Evolutionary conservation across 257 asterid species (phyloP), one percentile per base, ranked within the genome.

Genomic region (Rauvolfia tetraphylla): DNA sequence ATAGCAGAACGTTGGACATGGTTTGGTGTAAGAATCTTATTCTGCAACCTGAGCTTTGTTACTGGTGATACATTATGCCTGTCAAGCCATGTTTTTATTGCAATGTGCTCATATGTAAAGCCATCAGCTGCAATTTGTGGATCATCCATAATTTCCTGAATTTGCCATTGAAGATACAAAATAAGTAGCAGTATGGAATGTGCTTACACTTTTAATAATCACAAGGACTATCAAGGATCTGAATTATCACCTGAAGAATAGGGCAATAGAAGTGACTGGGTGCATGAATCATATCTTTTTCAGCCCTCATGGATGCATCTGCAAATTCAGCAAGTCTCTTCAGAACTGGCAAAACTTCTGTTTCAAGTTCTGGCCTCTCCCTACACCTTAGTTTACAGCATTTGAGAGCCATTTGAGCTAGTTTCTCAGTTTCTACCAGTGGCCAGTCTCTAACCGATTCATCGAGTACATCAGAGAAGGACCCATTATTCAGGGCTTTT

Each of bases 41-140:
- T 84, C 68, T 74, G 84, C 66, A 94, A 73, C 53, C 63, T 82
- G 66, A 81, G 89, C 70, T 81, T 90, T 59, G 98, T 89, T 56
- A 94, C 92, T 2, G 97, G 97, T 9, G 98, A 94, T 25, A 88
- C 82, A 29, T 81, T 38, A 70, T 90, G 79, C 65, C 87, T 86
- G 25, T 85, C 87, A 0, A 94, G 80, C 97, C 98, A 94, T 69
- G 85, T 81, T 81, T 83, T 73, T 68, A 94, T 94, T 22, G 97
- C 97, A 59, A 82, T 83, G 78, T 75, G 83, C 85, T 94, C 98
- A 31, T 93, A 93, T 1, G 96, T 90, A 84, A 88, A 93, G 57
- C 98, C 98, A 81, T 93, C 98, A 23, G 90, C 92, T 54, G 97
- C 98, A 75, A 92, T 85, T 38, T 85, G 82, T n/a, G 98, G 98